These are phyloP conservation scores for Ophiostoma angusticollis DNA, from an alignment of 2,329 filamentous ascomycete genomes.

Conservation along the genomic window DNA sequence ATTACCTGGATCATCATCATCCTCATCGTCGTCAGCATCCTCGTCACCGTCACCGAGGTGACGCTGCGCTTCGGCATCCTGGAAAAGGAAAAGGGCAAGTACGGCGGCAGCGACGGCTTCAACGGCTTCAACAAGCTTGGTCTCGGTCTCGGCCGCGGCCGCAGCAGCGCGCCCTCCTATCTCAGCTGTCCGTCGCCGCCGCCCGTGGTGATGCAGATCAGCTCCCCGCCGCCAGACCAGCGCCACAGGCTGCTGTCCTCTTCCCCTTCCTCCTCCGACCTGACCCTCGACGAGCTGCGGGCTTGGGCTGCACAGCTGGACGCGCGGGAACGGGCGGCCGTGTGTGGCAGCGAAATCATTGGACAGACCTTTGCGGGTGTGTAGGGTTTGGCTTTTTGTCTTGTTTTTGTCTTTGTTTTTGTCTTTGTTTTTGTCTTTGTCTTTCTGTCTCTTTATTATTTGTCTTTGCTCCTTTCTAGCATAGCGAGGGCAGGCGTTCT, in stretches of 20 bases:
- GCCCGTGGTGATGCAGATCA: neutral
- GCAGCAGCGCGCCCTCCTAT: too few relatives aligned
- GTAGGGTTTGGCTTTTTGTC: neutral
- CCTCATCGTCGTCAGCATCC: slow-evolving; percentile 79
- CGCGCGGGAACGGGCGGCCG: slow-evolving; percentile 11
- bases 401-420: neutral
- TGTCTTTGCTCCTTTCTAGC: neutral
- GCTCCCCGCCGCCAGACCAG: neutral
- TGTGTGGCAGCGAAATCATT: slow-evolving; percentile 14
- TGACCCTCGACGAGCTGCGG: slow-evolving; percentile 14
- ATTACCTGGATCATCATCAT: slow-evolving; percentile 99
- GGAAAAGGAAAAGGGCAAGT: slow-evolving; percentile 26
- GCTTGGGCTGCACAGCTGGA: slow-evolving; percentile 13
- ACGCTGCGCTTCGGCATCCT: slow-evolving; percentile 73
- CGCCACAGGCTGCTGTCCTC: neutral
- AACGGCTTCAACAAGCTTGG: neutral
- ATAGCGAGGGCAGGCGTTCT: too few relatives aligned
- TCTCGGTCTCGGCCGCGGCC: neutral
- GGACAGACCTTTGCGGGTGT: slow-evolving; percentile 15
- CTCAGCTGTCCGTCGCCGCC: neutral
- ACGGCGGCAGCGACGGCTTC: neutral
- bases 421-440: neutral
- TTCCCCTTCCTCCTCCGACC: slow-evolving; percentile 1
- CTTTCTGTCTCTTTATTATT: neutral
- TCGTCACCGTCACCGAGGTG: slow-evolving; percentile 84